Evolutionary conservation across 495 filamentous ascomycete species (phyloP).

Genomic region (Penicillium manginii): DNA sequence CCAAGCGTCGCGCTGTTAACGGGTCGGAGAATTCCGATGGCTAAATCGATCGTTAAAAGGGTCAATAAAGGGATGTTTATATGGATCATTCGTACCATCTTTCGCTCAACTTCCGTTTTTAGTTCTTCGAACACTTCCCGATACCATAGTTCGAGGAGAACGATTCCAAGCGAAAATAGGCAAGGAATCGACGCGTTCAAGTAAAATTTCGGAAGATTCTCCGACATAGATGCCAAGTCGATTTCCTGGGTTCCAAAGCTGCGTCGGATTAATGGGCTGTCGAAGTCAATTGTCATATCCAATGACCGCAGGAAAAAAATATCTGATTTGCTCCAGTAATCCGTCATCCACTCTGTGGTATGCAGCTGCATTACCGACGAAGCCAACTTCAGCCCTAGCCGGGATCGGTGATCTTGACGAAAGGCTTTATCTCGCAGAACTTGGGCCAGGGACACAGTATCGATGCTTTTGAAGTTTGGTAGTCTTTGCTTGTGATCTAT

Average conservation of each 20-base stretch:
- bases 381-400: neutral
- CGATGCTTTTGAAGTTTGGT: neutral
- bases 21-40: neutral
- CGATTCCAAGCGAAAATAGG: neutral
- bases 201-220: neutral
- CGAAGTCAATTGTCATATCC: slow-evolving; percentile 3
- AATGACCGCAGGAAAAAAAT: slow-evolving; percentile 3
- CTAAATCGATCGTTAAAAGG: neutral
- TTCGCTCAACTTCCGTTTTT: too few relatives aligned
- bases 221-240: neutral
- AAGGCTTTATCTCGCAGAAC: neutral
- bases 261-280: slow-evolving; percentile 6
- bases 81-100: too few relatives aligned
- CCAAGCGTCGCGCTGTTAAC: neutral
- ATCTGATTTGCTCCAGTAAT: slow-evolving; percentile 2
- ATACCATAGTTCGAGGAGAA: neutral
- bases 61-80: too few relatives aligned
- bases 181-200: neutral
- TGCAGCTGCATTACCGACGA: neutral
- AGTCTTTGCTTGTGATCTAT: neutral
- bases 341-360: neutral
- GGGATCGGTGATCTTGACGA: neutral
- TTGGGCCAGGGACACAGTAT: neutral
- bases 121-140: too few relatives aligned
- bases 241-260: neutral